Evolutionary conservation across 805 yeast species (phyloP).

Genomic region (Candida caryicola): DNA sequence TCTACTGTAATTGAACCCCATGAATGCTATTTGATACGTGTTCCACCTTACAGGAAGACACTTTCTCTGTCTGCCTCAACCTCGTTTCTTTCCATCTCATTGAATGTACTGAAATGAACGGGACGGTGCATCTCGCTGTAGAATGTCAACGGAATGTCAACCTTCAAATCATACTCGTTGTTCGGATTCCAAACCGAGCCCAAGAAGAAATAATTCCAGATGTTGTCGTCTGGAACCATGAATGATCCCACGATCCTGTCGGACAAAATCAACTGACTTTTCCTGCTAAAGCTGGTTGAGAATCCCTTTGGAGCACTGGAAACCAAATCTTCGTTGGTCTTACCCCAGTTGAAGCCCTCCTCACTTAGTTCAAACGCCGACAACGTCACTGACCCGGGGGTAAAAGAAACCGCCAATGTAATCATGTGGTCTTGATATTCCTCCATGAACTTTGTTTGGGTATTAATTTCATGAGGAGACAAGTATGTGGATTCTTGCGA

Average conservation of each 20-base stretch:
- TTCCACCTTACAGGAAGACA: constrained; percentile 46
- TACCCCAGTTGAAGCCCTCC: constrained; percentile 81
- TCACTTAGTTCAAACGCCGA: constrained; percentile 59
- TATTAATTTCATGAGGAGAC: constrained; percentile 68
- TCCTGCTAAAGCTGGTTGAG: constrained; percentile 53
- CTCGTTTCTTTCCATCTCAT: constrained; percentile 56
- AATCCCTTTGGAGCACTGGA: constrained; percentile 66
- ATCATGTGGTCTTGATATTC: constrained; percentile 38
- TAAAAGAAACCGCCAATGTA: constrained; percentile 64
- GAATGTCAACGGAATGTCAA: constrained; percentile 78
- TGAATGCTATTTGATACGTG: too few species aligned
- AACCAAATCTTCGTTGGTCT: constrained; percentile 51
- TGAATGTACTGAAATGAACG: constrained; percentile 75
- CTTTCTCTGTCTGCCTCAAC: constrained; percentile 69
- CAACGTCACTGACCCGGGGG: constrained; percentile 82
- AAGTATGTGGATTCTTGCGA: constrained; percentile 60
- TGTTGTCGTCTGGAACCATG: constrained; percentile 75
- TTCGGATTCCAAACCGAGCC: constrained; percentile 77
- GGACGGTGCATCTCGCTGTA: constrained; percentile 89
- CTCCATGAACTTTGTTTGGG: constrained; percentile 46
- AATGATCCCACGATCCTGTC: constrained; percentile 78
- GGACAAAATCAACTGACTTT: constrained; percentile 69
- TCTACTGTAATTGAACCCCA: too few species aligned
- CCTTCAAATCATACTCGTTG: constrained; percentile 58
- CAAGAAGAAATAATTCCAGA: constrained; percentile 91